Base-by-base conservation (phyloP, 2,329 filamentous ascomycete genomes). In the Dryadomyces quercivorus region DNA sequence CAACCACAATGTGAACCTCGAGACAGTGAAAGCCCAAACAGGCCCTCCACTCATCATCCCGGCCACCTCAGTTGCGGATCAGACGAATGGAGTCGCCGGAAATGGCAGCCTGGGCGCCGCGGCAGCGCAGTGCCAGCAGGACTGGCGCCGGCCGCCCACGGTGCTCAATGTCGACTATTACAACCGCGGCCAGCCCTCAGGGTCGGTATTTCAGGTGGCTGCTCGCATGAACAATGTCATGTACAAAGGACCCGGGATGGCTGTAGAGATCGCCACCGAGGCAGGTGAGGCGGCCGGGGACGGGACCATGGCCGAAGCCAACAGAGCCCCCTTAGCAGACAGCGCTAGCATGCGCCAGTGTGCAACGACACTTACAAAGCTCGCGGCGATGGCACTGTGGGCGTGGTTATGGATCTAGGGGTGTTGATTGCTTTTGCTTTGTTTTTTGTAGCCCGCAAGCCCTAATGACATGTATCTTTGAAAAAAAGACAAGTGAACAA, bases 1-100 rank as follows among this genome's bases (percentile, higher is more conserved):
- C 63, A 96, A 96, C 69, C 91, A 96, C 72, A 96, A 96, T 65
- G 76, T 95, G 56, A 95, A 95, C 66, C 77, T 85, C 56, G 77
- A 90, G 60, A 78, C 95, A 58, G 77, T 78, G 53, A 69, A 94
- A 40, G 79, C 83, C 2, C 69, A 94, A 40, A 79, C 82, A 2
- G 81, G 80, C 34, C 65, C 77, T 16, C 72, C 75, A 20, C 65
- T 93, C 48, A 71, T 90, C 8, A 83, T 93, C 13, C 88, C 88
- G 0, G 86, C 87, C 55, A 81, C 82, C 0, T 78, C 82, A 5
- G 65, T 83, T 44, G 70, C 92, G 55, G 88, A 88, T 61, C 69
- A 77, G 57, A 92, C 87, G 18, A 94, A 94, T 64, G 81, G 77
- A 13, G 76, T 75, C 13, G 74, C 72, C 1, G 85, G 85, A 16